Conservation (phyloP, 1,284 basidiomycete species). For the Coriolopsis trogii region DNA sequence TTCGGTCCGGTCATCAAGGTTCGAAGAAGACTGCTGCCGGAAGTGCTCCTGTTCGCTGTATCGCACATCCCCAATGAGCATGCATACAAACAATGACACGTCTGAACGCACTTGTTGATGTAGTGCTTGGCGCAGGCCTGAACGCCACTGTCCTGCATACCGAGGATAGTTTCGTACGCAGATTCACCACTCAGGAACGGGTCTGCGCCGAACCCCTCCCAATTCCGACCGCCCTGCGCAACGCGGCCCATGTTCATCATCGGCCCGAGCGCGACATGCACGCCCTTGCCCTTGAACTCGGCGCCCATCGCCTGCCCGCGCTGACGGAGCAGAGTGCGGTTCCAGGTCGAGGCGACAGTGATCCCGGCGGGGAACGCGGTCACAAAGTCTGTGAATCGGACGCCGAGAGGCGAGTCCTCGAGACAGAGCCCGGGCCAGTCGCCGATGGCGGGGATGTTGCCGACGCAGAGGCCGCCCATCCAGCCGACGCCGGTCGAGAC, state of each 20-base stretch:
- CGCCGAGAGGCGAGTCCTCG: slow-evolving; percentile 57
- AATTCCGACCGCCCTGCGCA: slow-evolving; percentile 75
- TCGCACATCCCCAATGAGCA: not conserved
- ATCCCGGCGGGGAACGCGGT: slow-evolving; percentile 65
- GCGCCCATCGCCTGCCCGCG: slow-evolving; percentile 78
- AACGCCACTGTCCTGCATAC: slow-evolving; percentile 74
- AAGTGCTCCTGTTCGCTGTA: slow-evolving; percentile 68
- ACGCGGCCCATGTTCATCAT: slow-evolving; percentile 76
- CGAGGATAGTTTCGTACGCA: slow-evolving; percentile 75
- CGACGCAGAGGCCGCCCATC: slow-evolving; percentile 44
- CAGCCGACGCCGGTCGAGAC: slow-evolving; percentile 50
- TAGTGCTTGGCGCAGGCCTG: slow-evolving; percentile 82
- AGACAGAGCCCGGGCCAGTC: slow-evolving; percentile 66
- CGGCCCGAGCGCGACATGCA: slow-evolving; percentile 67
- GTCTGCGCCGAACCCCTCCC: slow-evolving; percentile 85
- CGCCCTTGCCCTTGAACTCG: slow-evolving; percentile 82
- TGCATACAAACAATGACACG: not conserved
- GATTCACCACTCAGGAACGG: slow-evolving; percentile 77
- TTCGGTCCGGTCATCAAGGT: slow-evolving; percentile 79
- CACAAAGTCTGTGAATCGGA: slow-evolving; percentile 49
- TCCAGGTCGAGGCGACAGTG: slow-evolving; percentile 62
- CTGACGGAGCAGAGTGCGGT: slow-evolving; percentile 64
- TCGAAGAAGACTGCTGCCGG: slow-evolving; percentile 55
- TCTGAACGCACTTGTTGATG: slow-evolving; percentile 60
- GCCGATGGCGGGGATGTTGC: slow-evolving; percentile 42